Evolutionary conservation across 2,329 filamentous ascomycete genomes (phyloP), one percentile per base, ranked within the genome.

Genomic region (Tolypocladium guangdongense): DNA sequence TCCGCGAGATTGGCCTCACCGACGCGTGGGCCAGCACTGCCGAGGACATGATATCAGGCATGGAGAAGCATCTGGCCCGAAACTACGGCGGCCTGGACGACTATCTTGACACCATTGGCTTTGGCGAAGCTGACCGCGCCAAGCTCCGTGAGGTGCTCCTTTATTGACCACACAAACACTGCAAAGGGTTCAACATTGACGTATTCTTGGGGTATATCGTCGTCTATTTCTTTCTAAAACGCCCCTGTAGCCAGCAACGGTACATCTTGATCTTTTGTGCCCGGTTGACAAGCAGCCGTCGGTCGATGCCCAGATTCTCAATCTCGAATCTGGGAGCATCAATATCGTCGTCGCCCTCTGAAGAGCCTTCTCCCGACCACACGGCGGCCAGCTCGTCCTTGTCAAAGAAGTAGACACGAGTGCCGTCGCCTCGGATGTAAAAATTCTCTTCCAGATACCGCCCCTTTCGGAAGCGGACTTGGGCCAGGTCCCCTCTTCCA

Each of bases 401-500:
- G 54, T 96, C 92, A 64, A 99, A 99, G 70, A 99, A 99, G 70
- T 97, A 99, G 0, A 99, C 93, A 7, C 93, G 81, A 4, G 93
- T 99, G 2, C 93, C 93, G 68, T 99, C 93, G 2, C 93, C 93
- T 36, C 93, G 78, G 46, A 96, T 88, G 68, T 99, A 99, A 64
- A 99, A 99, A 66, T 97, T 99, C 70, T 97, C 93, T 53, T 90
- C 88, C 65, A 99, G 78, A 64, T 92, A 97, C 41, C 93, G 80
- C 14, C 90, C 90, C 73, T 96, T 96, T 73, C 93, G 95, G 75
- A 99, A 97, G 55, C 93, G 82, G 56, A 99, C 93, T 74, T 99
- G 93, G 20, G 93, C 92, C 57, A 99, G 77, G 70, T 99, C 93
- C 36, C 93, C 93, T 66, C 91, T 82, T 54, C 93, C 93, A 72